Evolutionary conservation across 2,329 filamentous ascomycete species (phyloP).

Genomic region (Aspergillus jensenii): DNA sequence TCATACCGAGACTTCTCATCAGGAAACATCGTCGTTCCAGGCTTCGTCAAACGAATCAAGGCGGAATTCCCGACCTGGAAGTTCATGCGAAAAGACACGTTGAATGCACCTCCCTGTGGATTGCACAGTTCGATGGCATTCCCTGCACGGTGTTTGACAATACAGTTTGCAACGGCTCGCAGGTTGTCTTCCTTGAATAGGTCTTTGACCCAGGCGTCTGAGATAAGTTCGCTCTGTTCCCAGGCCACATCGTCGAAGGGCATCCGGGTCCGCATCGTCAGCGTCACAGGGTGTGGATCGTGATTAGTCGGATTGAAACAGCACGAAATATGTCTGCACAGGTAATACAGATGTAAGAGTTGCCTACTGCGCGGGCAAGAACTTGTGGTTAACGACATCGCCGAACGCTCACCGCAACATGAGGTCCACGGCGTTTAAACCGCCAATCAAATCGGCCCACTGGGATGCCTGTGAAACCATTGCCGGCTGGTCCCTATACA

Average conservation of each 20-base stretch:
- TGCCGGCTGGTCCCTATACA: too few relatives aligned
- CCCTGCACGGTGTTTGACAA: constrained; percentile 8
- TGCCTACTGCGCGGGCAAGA: too few relatives aligned
- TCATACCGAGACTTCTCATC: constrained; percentile 28
- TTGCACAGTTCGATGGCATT: constrained; percentile 5
- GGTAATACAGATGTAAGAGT: too few relatives aligned
- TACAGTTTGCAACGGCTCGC: constrained; percentile 9
- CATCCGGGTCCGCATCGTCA: background rate
- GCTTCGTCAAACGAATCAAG: constrained; percentile 22
- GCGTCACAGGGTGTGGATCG: too few relatives aligned
- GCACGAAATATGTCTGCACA: too few relatives aligned
- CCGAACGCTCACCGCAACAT: too few relatives aligned
- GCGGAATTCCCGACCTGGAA: constrained; percentile 14
- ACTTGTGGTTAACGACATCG: too few relatives aligned
- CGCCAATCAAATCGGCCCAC: too few relatives aligned
- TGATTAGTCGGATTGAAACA: too few relatives aligned
- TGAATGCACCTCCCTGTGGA: constrained; percentile 18
- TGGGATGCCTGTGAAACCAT: too few relatives aligned
- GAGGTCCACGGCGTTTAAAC: too few relatives aligned
- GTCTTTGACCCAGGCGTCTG: constrained; percentile 1
- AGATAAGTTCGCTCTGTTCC: constrained; percentile 8
- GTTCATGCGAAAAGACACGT: constrained; percentile 21
- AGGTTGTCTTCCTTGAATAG: background rate
- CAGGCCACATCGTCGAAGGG: constrained; percentile 10
- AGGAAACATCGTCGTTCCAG: constrained; percentile 24